Evolutionary conservation across 176 grass and related monocot species (phyloP).

Genomic region (Triticum aestivum): IWGSC_CS_RefSeq_v2.1 NC_057814.1:96215229-96215728

Average conservation of each 20-base stretch:
- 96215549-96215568: slow-evolving; percentile 30
- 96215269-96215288: slow-evolving; percentile 48
- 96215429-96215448: slow-evolving; percentile 67
- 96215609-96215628: slow-evolving; percentile 49
- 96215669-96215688: slow-evolving; percentile 41
- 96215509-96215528: neutral
- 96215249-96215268: slow-evolving; percentile 51
- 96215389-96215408: slow-evolving; percentile 74
- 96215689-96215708: slow-evolving; percentile 26
- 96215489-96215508: neutral
- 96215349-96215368: slow-evolving; percentile 39
- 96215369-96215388: slow-evolving; percentile 23
- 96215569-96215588: slow-evolving; percentile 23
- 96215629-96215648: slow-evolving; percentile 53
- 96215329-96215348: slow-evolving; percentile 78
- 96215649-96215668: slow-evolving; percentile 33
- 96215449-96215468: slow-evolving; percentile 28
- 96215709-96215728: neutral
- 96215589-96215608: slow-evolving; percentile 36
- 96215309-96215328: slow-evolving; percentile 62
- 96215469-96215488: neutral
- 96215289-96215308: slow-evolving; percentile 46
- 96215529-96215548: slow-evolving; percentile 19
- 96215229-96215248: slow-evolving; percentile 39
- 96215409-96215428: slow-evolving; percentile 53